Evolutionary conservation across 2,329 filamentous ascomycete genomes (phyloP), one percentile per base, ranked within the genome.

Genomic region (Ilyonectria robusta): DNA sequence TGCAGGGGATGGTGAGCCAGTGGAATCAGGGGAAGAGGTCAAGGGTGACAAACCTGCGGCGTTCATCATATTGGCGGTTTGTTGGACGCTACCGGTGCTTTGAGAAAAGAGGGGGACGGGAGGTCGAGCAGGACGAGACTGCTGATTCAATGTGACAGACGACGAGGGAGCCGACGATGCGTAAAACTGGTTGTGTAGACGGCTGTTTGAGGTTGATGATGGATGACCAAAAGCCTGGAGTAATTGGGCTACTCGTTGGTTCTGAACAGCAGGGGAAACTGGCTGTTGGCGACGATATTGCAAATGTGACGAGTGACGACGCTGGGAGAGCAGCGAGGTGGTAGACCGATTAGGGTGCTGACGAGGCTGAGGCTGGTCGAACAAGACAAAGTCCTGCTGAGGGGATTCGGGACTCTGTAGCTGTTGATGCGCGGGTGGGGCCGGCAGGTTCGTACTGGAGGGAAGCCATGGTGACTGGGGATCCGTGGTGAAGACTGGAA

Each of bases 401-500:
- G 82, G 85, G 57, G 72, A 74, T 74, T 81, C 78, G 75, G 85
- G 84, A 80, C 83, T 85, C 81, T 84, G 83, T 81, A 84, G 80
- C 82, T 84, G 83, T 81, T 88, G 83, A 74, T 85, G 88, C 84
- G 86, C 86, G 84, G 88, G 81, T 84, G 83, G 76, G 84, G 88
- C 89, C 89, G 88, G 88, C 87, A 85, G 87, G 86, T 84, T 88
- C 81, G 85, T 77, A 78, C 86, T 84, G 85, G 90, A 90, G 87
- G 91, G 88, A 90, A 87, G 92, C 93, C 93, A 95, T 95, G 87
- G 77, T 94, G 90, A 89, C 84, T 87, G 86, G 82, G 90, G 88
- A 93, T 92, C 92, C 92, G 92, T 94, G 88, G 87, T 94, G 91
- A 92, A 91, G 91, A 93, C 90, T 89, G 86, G 78, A 75, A 87